Evolutionary conservation across 306 rosid species (phyloP), one percentile per base, ranked within the genome.

Genomic region (Trichosanthes truncata): DNA sequence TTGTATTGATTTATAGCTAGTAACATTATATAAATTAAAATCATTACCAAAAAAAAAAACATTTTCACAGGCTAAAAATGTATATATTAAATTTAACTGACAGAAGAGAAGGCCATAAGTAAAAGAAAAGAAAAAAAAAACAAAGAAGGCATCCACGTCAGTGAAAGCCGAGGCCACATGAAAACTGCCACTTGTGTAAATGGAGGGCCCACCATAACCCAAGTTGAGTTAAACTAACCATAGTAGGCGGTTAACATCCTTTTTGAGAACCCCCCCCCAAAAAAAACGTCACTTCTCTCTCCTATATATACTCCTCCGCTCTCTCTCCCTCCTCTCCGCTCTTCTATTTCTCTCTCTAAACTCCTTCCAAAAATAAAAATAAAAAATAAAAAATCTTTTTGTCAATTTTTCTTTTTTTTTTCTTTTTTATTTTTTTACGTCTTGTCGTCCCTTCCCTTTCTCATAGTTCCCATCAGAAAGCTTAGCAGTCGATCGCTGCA

Each of bases 191-290:
- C 86, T 78, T 82, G 72, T 71, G 40, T 20, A 75, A 40, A 29
- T 9, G 9, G 1, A 71, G 78, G 43, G 17, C 48, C 49, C 35
- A 21, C 21, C 4, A 26, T 35, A 81, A 76, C 81, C 80, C 76
- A 4, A 35, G 60, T 84, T 11, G 74, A 74, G 85, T 83, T 81
- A 77, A 72, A 43, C 7, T 87, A 79, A 85, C 82, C 79, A 80
- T 45, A 48, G 67, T 12, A 21, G 77, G 81, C 82, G 76, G 84
- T 66, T 78, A 76, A 45, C 68, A 23, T 43, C 1, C 51, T 0
- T 10, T 68, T 21, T 4, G 36, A 67, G 76, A 74, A n/a, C n/a
- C n/a, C n/a, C n/a, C n/a, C n/a, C 82, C 43, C 20, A 17, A 65
- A 56, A 36, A 65, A 5, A 35, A 5, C 76, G 40, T 10, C 63